These are phyloP conservation scores for Agaricus subrufescens DNA, from an alignment of 768 basidiomycete species.

Conservation along the genomic window DNA sequence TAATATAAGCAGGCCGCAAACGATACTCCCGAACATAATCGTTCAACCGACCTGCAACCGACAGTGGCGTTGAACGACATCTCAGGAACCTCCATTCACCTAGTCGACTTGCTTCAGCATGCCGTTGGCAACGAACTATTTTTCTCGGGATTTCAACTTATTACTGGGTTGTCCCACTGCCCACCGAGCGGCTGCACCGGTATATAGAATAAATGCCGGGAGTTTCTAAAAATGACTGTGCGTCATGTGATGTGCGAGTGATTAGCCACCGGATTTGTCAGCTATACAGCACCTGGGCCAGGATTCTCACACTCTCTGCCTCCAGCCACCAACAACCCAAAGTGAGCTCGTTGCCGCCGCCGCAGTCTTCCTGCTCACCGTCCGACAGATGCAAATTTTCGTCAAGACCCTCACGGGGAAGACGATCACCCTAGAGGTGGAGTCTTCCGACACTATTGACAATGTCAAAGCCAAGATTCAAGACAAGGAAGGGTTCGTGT, in stretches of 20 bases:
- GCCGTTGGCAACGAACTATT: too few relatives aligned
- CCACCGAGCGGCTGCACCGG: too few relatives aligned
- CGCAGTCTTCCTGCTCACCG: constrained; percentile 12
- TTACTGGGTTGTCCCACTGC: too few relatives aligned
- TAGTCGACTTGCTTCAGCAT: too few relatives aligned
- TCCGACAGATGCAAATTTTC: constrained; percentile 47
- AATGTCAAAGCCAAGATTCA: constrained; percentile 81
- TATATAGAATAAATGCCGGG: too few relatives aligned
- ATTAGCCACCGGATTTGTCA: constrained; percentile 30
- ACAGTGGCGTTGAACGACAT: too few relatives aligned
- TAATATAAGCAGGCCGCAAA: too few relatives aligned
- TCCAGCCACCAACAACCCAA: constrained; percentile 18
- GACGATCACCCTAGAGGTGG: constrained; percentile 98
- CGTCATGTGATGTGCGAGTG: constrained; percentile 22
- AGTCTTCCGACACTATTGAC: constrained; percentile 95
- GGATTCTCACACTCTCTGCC: constrained; percentile 19
- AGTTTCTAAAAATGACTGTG: background rate
- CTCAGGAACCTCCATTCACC: too few relatives aligned
- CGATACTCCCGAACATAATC: too few relatives aligned
- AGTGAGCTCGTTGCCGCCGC: constrained; percentile 22
- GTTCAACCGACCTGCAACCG: too few relatives aligned
- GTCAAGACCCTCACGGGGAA: constrained; percentile 87
- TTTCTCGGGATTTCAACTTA: too few relatives aligned
- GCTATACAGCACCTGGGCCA: constrained; percentile 22
- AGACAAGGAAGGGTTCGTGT: constrained; percentile 50